phyloP scores from a whole-genome alignment of 345 rosid genomes.

The Ceriops tagal region DNA sequence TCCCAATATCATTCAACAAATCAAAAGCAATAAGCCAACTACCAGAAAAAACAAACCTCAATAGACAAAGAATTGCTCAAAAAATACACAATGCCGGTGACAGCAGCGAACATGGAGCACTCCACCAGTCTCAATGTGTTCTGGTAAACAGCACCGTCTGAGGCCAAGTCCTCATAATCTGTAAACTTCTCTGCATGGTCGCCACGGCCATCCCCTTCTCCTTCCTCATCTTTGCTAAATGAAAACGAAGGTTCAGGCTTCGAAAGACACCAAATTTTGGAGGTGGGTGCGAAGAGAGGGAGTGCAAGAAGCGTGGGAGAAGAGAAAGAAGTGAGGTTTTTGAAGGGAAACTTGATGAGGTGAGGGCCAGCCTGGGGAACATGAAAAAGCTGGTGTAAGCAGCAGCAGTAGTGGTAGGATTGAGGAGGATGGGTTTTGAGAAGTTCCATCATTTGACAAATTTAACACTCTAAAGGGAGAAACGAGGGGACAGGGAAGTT shows the following conservation, averaged over 20 bases:
- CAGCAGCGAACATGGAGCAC: constrained; percentile 91
- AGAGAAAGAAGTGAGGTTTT: neutral
- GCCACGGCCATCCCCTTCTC: constrained; percentile 6
- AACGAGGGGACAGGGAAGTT: neutral
- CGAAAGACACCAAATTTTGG: constrained; percentile 34
- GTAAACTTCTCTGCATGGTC: neutral
- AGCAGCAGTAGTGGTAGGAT: neutral
- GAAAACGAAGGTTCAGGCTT: constrained; percentile 27
- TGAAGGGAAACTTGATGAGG: constrained; percentile 14
- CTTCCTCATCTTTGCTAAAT: constrained; percentile 28
- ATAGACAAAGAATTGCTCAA: constrained; percentile 88
- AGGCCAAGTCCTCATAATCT: constrained; percentile 49
- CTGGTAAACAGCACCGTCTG: constrained; percentile 51
- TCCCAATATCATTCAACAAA: neutral
- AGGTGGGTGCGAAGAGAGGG: constrained; percentile 28
- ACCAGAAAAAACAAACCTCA: constrained; percentile 49
- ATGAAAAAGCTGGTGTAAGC: constrained; percentile 22
- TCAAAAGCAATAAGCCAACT: neutral
- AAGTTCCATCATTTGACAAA: constrained; percentile 33
- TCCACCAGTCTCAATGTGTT: constrained; percentile 83
- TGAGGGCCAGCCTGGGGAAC: constrained; percentile 19
- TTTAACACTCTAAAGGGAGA: neutral
- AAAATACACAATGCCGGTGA: constrained; percentile 76
- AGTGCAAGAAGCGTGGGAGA: neutral
- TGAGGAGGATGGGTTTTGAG: constrained; percentile 33